Evolutionary conservation across 2,329 filamentous ascomycete species (phyloP), one percentile per base, ranked within the genome.

Genomic region (Lanzia echinophila): DNA sequence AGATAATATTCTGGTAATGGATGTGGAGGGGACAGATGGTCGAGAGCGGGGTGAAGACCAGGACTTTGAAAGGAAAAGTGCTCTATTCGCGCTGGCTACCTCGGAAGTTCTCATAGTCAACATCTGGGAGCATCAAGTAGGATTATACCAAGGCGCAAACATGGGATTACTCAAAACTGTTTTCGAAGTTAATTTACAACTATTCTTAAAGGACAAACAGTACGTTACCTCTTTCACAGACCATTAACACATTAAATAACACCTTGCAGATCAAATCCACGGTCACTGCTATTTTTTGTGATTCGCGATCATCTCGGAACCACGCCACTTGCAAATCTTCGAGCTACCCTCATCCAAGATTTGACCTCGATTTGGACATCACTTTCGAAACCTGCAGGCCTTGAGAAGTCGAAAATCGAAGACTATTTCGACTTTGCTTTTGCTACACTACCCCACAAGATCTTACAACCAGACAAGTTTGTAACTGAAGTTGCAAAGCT

Each of bases 361-460:
- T 78, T 99, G 58, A 85, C 84, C 48, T 88, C 92, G 69, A 90
- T 99, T 64, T 99, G 94, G 94, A 81, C 86, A 2, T 87, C 89
- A 47, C 86, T 99, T 57, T 91, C 91, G 39, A 99, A 99, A 69
- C 94, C 94, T 3, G 73, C 84, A 32, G 92, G 92, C 0, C 78
- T 97, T 54, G 94, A 99, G 68, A 83, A 84, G 61, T 92, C 92
- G 19, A 83, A 79, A 54, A 97, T 99, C 60, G 88, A 94, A 63
- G 92, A 99, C 68, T 99, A 97, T 74, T 99, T 99, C 66, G 94
- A 99, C 73, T 97, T 99, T 71, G 91, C 90, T 52, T 99, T 99
- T 67, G 89, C 91, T 46, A 90, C 92, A 0, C 79, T 99, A 20
- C 94, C 94, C 3, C 94, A 99, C 77, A 99, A 99, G 75, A 90